Percentiles rank a stretch among this genome's conserved stretches.
phyloP scores from a whole-genome alignment of 176 grass and related monocot species.

The Pharus latifolius region DNA sequence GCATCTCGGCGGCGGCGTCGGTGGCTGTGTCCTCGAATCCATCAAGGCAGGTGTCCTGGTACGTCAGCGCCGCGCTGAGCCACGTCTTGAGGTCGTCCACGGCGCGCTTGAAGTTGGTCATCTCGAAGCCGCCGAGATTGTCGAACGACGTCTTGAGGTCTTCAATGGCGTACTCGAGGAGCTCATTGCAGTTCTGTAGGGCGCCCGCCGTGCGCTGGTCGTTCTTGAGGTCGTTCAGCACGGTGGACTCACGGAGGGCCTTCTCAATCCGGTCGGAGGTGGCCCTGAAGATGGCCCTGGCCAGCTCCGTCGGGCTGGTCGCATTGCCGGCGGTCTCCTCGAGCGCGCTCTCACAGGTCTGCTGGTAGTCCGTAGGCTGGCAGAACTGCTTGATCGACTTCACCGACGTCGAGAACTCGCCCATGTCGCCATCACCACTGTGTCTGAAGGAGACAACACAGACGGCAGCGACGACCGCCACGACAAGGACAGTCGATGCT shows the following conservation, averaged over 20 bases:
- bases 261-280: slow-evolving; percentile 37
- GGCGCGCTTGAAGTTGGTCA: slow-evolving; percentile 39
- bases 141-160: slow-evolving; percentile 56
- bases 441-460: slow-evolving; percentile 33
- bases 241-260: slow-evolving; percentile 39
- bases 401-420: slow-evolving; percentile 33
- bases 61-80: slow-evolving; percentile 65
- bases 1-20: slow-evolving; percentile 46
- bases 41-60: slow-evolving; percentile 77
- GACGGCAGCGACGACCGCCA: slow-evolving; percentile 50
- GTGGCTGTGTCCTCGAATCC: slow-evolving; percentile 52
- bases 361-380: slow-evolving; percentile 50
- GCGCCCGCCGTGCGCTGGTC: slow-evolving; percentile 60
- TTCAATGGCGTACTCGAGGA: slow-evolving; percentile 68
- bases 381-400: slow-evolving; percentile 60
- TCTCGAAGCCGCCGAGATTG: slow-evolving; percentile 43
- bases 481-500: slow-evolving; percentile 46
- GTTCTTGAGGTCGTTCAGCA: slow-evolving; percentile 34
- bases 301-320: slow-evolving; percentile 31
- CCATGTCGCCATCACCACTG: neutral
- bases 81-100: slow-evolving; percentile 70
- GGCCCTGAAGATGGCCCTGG: slow-evolving; percentile 60
- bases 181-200: slow-evolving; percentile 51
- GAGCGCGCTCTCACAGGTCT: slow-evolving; percentile 58
- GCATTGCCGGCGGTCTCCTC: slow-evolving; percentile 26